These are phyloP conservation scores for Acanthamoeba sp. DNA, from an alignment of 208 protist species.

Conservation along the genomic window DNA sequence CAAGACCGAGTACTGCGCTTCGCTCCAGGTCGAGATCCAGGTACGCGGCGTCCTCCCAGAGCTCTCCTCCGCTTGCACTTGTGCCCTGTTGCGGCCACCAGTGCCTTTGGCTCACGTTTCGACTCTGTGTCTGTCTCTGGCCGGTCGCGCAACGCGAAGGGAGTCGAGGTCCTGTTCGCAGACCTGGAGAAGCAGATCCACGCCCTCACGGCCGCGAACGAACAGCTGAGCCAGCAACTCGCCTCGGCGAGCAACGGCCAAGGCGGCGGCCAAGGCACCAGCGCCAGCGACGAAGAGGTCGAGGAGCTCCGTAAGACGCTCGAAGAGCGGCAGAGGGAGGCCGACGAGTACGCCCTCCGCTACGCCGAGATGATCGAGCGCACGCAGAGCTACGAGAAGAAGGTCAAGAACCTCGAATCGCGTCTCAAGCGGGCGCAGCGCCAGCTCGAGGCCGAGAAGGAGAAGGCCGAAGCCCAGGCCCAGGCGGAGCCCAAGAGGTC, in stretches of 20 bases:
- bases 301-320: neutral
- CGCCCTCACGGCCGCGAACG: neutral
- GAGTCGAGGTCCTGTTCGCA: slow-evolving; percentile 4
- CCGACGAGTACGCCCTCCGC: slow-evolving; percentile 32
- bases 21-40: neutral
- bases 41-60: neutral
- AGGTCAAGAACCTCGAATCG: slow-evolving; percentile 44
- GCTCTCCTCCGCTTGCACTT: neutral
- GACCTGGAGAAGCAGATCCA: slow-evolving; percentile 42
- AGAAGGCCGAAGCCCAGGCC: neutral
- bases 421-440: slow-evolving; percentile 14
- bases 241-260: neutral
- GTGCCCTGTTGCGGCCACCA: too few relatives aligned
- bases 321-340: slow-evolving; percentile 30
- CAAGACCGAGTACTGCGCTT: neutral
- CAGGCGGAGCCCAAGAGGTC: neutral
- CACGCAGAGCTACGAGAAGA: slow-evolving; percentile 36
- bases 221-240: neutral
- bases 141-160: too few relatives aligned
- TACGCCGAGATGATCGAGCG: slow-evolving; percentile 52
- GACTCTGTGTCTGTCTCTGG: too few relatives aligned
- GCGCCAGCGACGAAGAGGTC: neutral
- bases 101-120: neutral
- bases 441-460: neutral
- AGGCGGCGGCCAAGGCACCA: neutral